Conservation (phyloP, 768 basidiomycete species). For the Tylopilus sp. region DNA sequence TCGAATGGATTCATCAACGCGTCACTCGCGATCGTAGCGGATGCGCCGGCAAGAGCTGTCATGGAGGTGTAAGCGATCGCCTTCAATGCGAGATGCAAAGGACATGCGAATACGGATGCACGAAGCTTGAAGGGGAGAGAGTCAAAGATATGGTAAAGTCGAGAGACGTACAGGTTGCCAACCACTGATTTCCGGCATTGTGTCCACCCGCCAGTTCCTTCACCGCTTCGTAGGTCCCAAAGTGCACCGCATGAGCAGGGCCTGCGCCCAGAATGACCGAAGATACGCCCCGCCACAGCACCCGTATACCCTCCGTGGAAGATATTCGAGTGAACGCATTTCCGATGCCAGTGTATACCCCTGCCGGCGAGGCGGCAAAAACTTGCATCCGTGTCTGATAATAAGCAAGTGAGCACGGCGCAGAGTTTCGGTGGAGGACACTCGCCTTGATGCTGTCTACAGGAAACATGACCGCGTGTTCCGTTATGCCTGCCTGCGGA, state of each 20-base stretch:
- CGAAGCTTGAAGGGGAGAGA: background rate
- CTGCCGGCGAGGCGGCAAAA: conserved; percentile 79
- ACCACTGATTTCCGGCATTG: conserved; percentile 68
- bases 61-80: conserved; percentile 12
- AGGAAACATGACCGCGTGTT: conserved; percentile 99
- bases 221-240: conserved; percentile 91
- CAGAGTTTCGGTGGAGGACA: conserved; percentile 7
- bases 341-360: conserved; percentile 85
- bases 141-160: background rate
- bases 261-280: conserved; percentile 96
- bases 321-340: conserved; percentile 92
- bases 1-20: conserved; percentile 99
- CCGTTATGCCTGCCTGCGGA: conserved; percentile 91
- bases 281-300: conserved; percentile 94
- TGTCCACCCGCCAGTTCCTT: conserved; percentile 93
- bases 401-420: conserved; percentile 1
- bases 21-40: conserved; percentile 92
- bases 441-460: conserved; percentile 96
- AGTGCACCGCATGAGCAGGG: conserved; percentile 97
- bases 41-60: conserved; percentile 86
- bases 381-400: conserved; percentile 98
- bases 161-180: conserved; percentile 75
- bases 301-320: conserved; percentile 87
- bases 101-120: too few relatives aligned
- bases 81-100: too few relatives aligned